Conservation (phyloP, 148 eudicot genomes). For the Mesembryanthemum crystallinum region DNA sequence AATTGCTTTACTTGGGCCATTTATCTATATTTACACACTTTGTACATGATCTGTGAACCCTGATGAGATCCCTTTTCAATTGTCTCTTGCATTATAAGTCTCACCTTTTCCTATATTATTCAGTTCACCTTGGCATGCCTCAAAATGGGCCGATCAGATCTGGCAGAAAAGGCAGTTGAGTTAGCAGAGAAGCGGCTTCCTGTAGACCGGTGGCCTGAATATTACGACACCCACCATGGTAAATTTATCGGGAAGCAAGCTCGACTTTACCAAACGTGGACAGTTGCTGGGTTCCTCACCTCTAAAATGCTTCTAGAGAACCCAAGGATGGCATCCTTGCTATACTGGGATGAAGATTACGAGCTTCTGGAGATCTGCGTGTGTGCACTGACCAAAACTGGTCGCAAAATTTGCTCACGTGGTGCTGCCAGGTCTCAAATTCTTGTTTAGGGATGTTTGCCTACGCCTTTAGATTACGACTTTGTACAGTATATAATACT, state of each 20-base stretch:
- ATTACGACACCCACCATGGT: constrained; percentile 80
- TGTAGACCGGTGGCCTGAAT: constrained; percentile 81
- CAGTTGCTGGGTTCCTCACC: constrained; percentile 75
- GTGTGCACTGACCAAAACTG: constrained; percentile 61
- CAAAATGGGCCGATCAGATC: constrained; percentile 80
- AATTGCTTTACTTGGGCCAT: not conserved
- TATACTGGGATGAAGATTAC: constrained; percentile 90
- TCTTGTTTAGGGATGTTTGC: constrained; percentile 25
- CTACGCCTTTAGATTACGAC: not conserved
- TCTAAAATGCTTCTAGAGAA: constrained; percentile 78
- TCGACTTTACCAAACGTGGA: constrained; percentile 92
- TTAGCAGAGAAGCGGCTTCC: constrained; percentile 65
- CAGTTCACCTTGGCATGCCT: constrained; percentile 97
- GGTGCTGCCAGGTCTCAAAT: constrained; percentile 76
- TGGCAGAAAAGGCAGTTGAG: constrained; percentile 70
- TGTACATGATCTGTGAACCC: not conserved
- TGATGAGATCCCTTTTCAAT: not conserved
- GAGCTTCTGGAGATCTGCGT: constrained; percentile 89
- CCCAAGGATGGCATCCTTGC: constrained; percentile 66
- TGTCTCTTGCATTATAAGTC: not conserved
- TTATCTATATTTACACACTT: not conserved
- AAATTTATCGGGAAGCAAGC: constrained; percentile 89
- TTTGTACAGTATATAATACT: not conserved
- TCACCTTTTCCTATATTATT: constrained; percentile 8
- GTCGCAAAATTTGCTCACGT: constrained; percentile 78